Evolutionary conservation across 108 stramenopile genomes (phyloP).

Genomic region (Skeletonema grethae): DNA sequence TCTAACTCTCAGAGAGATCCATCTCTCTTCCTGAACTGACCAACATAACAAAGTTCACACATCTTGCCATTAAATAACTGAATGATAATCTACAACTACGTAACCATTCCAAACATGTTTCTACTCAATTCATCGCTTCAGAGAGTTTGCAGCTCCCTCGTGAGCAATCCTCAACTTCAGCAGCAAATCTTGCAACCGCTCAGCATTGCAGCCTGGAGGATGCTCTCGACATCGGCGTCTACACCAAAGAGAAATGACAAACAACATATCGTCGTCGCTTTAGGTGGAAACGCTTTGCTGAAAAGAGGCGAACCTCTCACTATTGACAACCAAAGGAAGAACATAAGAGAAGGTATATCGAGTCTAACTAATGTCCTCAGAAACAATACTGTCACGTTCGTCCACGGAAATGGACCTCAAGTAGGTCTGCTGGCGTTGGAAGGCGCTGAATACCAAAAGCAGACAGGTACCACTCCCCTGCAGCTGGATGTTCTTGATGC

Average conservation of each 20-base stretch:
- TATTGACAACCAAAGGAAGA: conserved; percentile 28
- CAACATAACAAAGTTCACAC: too few species aligned
- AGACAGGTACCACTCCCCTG: conserved; percentile 29
- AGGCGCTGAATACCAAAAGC: conserved; percentile 35
- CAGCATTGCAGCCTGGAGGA: not conserved
- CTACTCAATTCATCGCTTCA: not conserved
- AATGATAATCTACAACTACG: too few species aligned
- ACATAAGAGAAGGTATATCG: conserved; percentile 25
- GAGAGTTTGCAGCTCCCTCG: not conserved
- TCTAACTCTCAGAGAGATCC: too few species aligned
- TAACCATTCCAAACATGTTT: too few species aligned
- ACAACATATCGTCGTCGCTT: conserved; percentile 39
- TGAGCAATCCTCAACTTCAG: not conserved
- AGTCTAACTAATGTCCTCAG: conserved; percentile 15
- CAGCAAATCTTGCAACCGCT: conserved; percentile 12
- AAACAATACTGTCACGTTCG: conserved; percentile 29
- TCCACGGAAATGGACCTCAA: conserved; percentile 47
- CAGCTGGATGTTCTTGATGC: conserved; percentile 50
- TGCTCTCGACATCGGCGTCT: not conserved
- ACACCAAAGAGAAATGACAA: conserved; percentile 1
- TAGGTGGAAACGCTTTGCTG: conserved; percentile 37
- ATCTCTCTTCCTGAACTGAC: too few species aligned
- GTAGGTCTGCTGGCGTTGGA: conserved; percentile 43
- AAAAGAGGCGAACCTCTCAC: conserved; percentile 34
- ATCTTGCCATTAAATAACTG: too few species aligned